Evolutionary conservation across 306 rosid species (phyloP).

Genomic region (Acacia acuminata): DNA sequence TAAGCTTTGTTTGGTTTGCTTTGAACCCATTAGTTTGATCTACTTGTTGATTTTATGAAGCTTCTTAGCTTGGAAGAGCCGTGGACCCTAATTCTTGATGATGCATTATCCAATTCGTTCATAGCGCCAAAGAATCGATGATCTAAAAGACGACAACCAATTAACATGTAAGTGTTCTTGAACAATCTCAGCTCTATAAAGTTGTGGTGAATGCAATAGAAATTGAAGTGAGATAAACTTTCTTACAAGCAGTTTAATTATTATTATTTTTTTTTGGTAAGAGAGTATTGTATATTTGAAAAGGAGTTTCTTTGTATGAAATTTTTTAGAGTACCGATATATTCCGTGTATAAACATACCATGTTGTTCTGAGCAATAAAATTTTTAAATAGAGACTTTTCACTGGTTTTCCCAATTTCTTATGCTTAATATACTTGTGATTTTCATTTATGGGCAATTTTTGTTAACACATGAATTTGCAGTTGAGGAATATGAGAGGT

Average conservation of each 20-base stretch:
- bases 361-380: no score
- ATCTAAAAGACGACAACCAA: slow-evolving; percentile 82
- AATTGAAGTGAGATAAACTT: slow-evolving; percentile 11
- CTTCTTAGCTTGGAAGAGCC: slow-evolving; percentile 79
- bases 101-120: slow-evolving; percentile 90
- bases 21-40: background rate
- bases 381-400: no score
- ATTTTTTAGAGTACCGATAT: no score
- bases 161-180: slow-evolving; percentile 61
- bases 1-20: slow-evolving; percentile 4
- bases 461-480: slow-evolving; percentile 2
- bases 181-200: slow-evolving; percentile 6
- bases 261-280: no score
- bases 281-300: no score
- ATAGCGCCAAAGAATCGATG: slow-evolving; percentile 86
- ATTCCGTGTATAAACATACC: no score
- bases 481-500: slow-evolving; percentile 90
- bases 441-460: slow-evolving; percentile 26
- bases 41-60: slow-evolving; percentile 49
- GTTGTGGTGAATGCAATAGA: background rate
- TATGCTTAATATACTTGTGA: background rate
- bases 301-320: no score
- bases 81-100: slow-evolving; percentile 91
- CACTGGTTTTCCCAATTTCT: background rate
- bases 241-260: slow-evolving; percentile 12